phyloP scores from a whole-genome alignment of 345 rosid genomes.

The Nephelium lappaceum region DNA sequence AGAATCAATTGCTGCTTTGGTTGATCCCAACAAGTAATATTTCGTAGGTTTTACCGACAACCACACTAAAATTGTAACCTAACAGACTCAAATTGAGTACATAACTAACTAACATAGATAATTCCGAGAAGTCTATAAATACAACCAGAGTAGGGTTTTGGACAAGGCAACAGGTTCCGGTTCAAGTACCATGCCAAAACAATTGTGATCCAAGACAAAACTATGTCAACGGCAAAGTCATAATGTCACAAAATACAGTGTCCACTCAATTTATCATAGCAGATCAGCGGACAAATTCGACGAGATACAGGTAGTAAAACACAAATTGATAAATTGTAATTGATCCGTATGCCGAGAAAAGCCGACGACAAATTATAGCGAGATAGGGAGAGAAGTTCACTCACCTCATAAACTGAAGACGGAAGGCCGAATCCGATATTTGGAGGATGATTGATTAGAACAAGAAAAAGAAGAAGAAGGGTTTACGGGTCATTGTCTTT shows the following conservation, averaged over 20 bases:
- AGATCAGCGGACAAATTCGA: slow-evolving; percentile 13
- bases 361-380: not conserved
- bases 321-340: not conserved
- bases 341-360: not conserved
- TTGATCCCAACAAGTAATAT: not conserved
- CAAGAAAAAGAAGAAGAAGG: not conserved
- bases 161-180: not conserved
- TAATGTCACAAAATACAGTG: slow-evolving; percentile 3
- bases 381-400: not conserved
- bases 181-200: not conserved
- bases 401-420: slow-evolving; percentile 5
- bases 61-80: not conserved
- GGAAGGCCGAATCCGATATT: not conserved
- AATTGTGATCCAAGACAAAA: not conserved
- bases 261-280: not conserved
- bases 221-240: not conserved
- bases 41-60: not conserved
- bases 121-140: not conserved
- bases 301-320: not conserved
- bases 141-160: not conserved
- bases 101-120: not conserved
- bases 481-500: slow-evolving; percentile 16
- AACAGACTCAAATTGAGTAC: not conserved
- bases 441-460: not conserved
- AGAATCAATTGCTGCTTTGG: not conserved